These are phyloP conservation scores for Neurospora sp. DNA, from an alignment of 495 filamentous ascomycete genomes.

Conservation along the genomic window DNA sequence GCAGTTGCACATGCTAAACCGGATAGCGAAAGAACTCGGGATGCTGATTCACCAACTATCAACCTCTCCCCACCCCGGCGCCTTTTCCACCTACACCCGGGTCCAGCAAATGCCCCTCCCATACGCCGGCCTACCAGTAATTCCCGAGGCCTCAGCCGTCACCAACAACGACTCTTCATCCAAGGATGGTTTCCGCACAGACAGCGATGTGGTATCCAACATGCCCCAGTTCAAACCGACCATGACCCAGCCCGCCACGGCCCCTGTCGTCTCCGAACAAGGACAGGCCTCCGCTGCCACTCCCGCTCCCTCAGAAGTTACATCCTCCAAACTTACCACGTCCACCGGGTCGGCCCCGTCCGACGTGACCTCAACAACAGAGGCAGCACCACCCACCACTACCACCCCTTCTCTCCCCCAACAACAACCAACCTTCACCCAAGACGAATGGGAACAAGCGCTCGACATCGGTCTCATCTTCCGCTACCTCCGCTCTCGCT, in stretches of 20 bases:
- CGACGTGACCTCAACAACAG: neutral
- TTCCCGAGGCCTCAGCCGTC: slow-evolving; percentile 36
- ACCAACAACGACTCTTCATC: slow-evolving; percentile 6
- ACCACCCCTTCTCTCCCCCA: slow-evolving; percentile 2
- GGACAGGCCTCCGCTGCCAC: neutral
- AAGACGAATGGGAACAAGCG: slow-evolving; percentile 82
- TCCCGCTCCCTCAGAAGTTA: neutral
- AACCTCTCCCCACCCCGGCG: slow-evolving; percentile 53
- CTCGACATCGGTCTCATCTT: slow-evolving; percentile 84
- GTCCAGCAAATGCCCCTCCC: slow-evolving; percentile 41
- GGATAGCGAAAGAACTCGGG: slow-evolving; percentile 80
- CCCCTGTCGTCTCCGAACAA: neutral
- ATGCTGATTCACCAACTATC: slow-evolving; percentile 72
- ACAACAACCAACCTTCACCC: slow-evolving; percentile 27
- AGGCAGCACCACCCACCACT: neutral
- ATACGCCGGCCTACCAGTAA: slow-evolving; percentile 45
- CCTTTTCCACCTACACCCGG: slow-evolving; percentile 65
- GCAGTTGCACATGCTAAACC: slow-evolving; percentile 69
- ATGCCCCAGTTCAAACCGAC: slow-evolving; percentile 43
- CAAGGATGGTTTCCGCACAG: neutral
- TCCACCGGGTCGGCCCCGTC: neutral
- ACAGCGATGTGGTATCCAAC: slow-evolving; percentile 9
- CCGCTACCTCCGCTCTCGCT: slow-evolving; percentile 69
- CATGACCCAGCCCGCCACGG: slow-evolving; percentile 21
- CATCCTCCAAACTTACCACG: neutral